These are phyloP conservation scores for Trypanosoma mega DNA, from an alignment of 208 protist species.

Conservation along the genomic window DNA sequence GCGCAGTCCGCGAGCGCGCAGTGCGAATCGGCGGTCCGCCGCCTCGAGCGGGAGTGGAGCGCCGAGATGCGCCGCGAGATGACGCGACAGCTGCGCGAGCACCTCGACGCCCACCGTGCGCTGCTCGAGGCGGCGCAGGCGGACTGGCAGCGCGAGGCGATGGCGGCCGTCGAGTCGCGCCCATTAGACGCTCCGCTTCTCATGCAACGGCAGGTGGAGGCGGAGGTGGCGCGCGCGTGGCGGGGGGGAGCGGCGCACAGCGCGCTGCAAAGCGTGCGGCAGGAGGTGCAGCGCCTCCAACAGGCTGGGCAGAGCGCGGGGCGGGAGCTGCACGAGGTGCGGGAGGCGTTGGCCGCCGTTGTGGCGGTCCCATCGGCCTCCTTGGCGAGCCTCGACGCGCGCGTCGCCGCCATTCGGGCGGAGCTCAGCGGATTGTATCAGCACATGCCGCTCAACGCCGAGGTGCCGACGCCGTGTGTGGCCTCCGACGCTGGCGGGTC, in stretches of 20 bases:
- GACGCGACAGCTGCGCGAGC: not conserved
- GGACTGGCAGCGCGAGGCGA: not conserved
- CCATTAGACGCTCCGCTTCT: slow-evolving; percentile 1
- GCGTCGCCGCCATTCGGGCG: not conserved
- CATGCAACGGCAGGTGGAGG: slow-evolving; percentile 8
- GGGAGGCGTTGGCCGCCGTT: not conserved
- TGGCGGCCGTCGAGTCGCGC: not conserved
- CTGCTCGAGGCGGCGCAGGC: not conserved
- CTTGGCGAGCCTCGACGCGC: not conserved
- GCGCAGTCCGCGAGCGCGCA: too few species aligned
- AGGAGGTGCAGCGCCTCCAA: slow-evolving; percentile 19
- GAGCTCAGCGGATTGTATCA: slow-evolving; percentile 12
- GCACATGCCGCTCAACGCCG: not conserved
- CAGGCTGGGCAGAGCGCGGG: not conserved
- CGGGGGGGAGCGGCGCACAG: slow-evolving; percentile 8
- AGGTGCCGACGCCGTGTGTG: too few species aligned
- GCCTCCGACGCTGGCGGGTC: not conserved
- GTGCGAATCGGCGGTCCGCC: too few species aligned
- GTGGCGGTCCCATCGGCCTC: not conserved
- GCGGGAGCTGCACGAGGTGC: not conserved
- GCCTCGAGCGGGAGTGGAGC: too few species aligned
- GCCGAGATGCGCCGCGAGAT: too few species aligned
- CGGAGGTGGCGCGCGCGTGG: slow-evolving; percentile 10
- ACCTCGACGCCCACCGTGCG: not conserved
- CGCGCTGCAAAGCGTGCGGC: slow-evolving; percentile 17